These are phyloP conservation scores for Fagus sylvatica DNA, from an alignment of 306 rosid genomes.

Conservation along the genomic window DNA sequence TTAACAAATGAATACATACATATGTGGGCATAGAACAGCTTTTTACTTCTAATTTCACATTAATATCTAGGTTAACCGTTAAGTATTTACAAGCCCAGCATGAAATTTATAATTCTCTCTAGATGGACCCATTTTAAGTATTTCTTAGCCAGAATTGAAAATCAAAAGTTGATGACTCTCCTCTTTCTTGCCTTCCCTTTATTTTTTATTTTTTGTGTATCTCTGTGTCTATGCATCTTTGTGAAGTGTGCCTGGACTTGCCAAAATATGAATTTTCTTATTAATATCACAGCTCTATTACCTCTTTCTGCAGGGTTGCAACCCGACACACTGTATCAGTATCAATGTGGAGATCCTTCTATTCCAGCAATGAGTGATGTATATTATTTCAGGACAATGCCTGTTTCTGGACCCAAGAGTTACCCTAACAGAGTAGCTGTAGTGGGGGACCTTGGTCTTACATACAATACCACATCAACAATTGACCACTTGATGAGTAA, in stretches of 20 bases:
- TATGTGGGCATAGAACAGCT: background rate
- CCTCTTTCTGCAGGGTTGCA: constrained; percentile 50
- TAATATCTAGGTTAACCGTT: background rate
- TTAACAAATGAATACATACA: background rate
- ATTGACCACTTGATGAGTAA: constrained; percentile 62
- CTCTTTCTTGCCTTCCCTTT: background rate
- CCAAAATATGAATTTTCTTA: background rate
- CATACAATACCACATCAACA: constrained; percentile 82
- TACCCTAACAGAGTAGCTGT: constrained; percentile 84
- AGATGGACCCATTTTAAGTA: background rate
- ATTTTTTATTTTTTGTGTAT: background rate
- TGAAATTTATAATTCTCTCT: background rate
- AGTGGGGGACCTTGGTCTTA: constrained; percentile 88
- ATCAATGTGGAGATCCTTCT: constrained; percentile 81
- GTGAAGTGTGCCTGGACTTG: background rate
- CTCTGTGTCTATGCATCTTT: background rate
- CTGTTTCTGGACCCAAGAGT: constrained; percentile 67
- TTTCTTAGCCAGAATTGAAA: background rate
- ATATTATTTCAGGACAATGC: constrained; percentile 80
- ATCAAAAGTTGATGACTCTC: too few species aligned
- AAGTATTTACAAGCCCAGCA: background rate
- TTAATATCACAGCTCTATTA: constrained; percentile 16
- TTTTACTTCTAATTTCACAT: background rate
- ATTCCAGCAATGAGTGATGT: constrained; percentile 63
- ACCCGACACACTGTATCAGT: constrained; percentile 71